Evolutionary conservation across 352 stramenopile genomes (phyloP), one percentile per base, ranked within the genome.

Genomic region (Pythium pyrilobum): DNA sequence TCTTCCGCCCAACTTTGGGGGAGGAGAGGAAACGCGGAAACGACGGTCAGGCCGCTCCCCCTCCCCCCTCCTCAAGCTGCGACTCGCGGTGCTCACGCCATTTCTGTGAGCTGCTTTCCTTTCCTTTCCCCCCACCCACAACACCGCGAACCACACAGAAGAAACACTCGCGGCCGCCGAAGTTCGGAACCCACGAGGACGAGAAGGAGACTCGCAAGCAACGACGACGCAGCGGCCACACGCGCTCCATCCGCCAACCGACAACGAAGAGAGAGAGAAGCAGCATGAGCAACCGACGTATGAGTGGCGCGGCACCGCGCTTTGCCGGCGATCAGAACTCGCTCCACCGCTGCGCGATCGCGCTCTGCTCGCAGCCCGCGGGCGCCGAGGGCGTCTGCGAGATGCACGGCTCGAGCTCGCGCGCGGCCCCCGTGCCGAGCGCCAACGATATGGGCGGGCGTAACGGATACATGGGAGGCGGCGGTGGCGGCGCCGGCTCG

Each of bases 321-420:
- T 57, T 50, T 36, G 37, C 62, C 29, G 25, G 28, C 47, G 64
- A 74, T 46, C 66, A 70, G 38, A 85, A 73, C 66, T 83, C 74
- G 27, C 74, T 91, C 21, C 81, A 91, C 52, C 79, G 81, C 27
- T 92, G 81, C 60, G 78, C 74, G 25, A 82, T 92, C 53, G 77
- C 74, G 33, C 62, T 92, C 16, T 92, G 81, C 70, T 83, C 81
- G 9, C 82, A 90, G 58, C 76, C 83, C 15, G 79, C 81, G 15
- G 75, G 89, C 32, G 77, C 81, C 10, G 71, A 90, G 47, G 77
- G 79, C 31, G 78, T 92, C 18, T 92, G 81, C 56, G 70, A 77
- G 32, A 80, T 89, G 64, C 81, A 92, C 47, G 66, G 88, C 44
- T 85, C 77, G 12, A 74, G 76, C 36, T 56, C 38, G 1, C 56